Base-by-base conservation (phyloP, 2,329 filamentous ascomycete genomes). In the Exophiala xenobiotica region DNA sequence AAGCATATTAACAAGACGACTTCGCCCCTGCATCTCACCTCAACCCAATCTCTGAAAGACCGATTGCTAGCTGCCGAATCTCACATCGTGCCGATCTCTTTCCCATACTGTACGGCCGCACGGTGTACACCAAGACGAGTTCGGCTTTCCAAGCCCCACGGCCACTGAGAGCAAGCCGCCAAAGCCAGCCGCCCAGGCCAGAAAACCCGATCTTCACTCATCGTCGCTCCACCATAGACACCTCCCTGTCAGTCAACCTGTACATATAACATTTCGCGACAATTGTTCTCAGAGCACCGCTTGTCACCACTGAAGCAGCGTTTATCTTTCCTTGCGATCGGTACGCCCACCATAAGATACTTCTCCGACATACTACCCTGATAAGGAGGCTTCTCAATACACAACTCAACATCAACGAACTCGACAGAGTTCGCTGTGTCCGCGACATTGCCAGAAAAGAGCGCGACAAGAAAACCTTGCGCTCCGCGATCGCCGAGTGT, bases 1-100 rank as follows among this genome's bases (percentile, higher is more conserved):
- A 35, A 9, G 31, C 8, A 35, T 35, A 12, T 18, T 3, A 19
- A 4, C 37, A 4, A 12, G 11, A 8, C 9, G 4, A 22, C 16
- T 16, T 8, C 7, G 5, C 24, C 20, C 22, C 19, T n/a, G 20
- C n/a, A 11, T n/a, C 22, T 26, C 19, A 26, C 6, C 22, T 24
- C n/a, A 26, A 7, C 16, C 40, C 40, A 43, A 16, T 16, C 40
- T 16, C 40, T 24, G 22, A 12, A 26, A 37, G n/a, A 29, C 48
- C 35, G 22, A 18, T 29, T 11, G 33, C n/a, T 43, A 26, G 24
- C 16, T 44, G 39, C 41, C 39, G 47, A 37, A 52, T 46, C 39
- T 55, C 27, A 51, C 26, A 24, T 39, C 20, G 37, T 44, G 53
- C 37, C 51, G 53, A 56, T 56, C 53, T 29, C 38, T 48, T 49